phyloP scores from a whole-genome alignment of 495 filamentous ascomycete species.

The Achaetomiella virescens region DNA sequence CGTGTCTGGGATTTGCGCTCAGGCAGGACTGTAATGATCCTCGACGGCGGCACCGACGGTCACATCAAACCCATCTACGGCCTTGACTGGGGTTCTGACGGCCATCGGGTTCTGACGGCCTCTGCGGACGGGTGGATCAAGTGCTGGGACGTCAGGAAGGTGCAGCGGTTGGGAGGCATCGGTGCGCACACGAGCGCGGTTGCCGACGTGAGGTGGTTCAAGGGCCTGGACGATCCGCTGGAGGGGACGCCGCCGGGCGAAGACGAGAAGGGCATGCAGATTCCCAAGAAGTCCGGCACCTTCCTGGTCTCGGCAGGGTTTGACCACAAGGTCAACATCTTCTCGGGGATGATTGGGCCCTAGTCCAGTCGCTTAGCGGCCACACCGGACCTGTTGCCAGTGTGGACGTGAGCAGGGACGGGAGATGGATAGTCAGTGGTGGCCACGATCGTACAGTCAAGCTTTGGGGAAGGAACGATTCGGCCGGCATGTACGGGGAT shows the following conservation, averaged over 20 bases:
- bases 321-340: conserved; percentile 92
- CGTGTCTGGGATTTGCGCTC: conserved; percentile 96
- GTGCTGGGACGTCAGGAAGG: conserved; percentile 93
- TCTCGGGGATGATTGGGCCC: conserved; percentile 91
- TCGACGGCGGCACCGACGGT: conserved; percentile 74
- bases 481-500: conserved; percentile 38
- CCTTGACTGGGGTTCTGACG: conserved; percentile 87
- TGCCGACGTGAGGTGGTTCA: conserved; percentile 89
- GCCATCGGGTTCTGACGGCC: conserved; percentile 78
- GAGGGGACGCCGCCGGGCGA: conserved; percentile 51
- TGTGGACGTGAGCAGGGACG: conserved; percentile 78
- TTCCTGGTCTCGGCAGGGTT: conserved; percentile 90
- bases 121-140: conserved; percentile 95
- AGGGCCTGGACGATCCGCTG: conserved; percentile 63
- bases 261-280: conserved; percentile 56
- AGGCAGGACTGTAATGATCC: conserved; percentile 89
- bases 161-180: conserved; percentile 72
- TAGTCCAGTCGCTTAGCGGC: conserved; percentile 79
- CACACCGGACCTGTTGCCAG: conserved; percentile 89
- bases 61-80: conserved; percentile 92
- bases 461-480: conserved; percentile 87
- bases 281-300: conserved; percentile 65
- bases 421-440: conserved; percentile 84
- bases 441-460: conserved; percentile 95
- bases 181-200: conserved; percentile 90